phyloP scores from a whole-genome alignment of 1,139 yeast genomes.

The Sugiyamaella novakii region DNA sequence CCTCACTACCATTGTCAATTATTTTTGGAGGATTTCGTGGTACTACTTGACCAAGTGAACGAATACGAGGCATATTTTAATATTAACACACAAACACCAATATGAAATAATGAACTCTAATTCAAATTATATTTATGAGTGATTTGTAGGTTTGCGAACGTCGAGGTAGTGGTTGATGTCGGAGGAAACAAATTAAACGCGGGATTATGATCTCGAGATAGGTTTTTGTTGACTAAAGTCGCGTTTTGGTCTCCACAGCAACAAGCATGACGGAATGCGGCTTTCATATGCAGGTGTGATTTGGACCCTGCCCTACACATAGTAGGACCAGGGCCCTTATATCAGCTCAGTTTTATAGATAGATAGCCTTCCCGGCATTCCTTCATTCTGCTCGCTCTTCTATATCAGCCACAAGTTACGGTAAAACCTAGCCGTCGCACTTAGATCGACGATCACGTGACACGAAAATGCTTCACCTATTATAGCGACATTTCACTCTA shows the following conservation, averaged over 20 bases:
- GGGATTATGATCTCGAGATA: neutral
- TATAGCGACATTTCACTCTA: too few species aligned
- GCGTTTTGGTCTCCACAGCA: conserved; percentile 13
- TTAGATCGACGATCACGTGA: too few species aligned
- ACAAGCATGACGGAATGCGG: neutral
- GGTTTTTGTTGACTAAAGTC: conserved; percentile 8
- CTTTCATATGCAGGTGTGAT: neutral
- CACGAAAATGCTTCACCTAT: neutral
- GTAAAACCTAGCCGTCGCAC: too few species aligned
- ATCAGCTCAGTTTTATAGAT: too few species aligned
- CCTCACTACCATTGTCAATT: conserved; percentile 11
- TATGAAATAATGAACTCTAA: too few species aligned
- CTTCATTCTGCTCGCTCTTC: too few species aligned
- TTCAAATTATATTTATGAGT: too few species aligned
- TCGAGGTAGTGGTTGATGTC: neutral
- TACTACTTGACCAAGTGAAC: conserved; percentile 4
- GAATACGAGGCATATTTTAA: conserved; percentile 5
- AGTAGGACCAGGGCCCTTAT: too few species aligned
- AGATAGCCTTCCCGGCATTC: too few species aligned
- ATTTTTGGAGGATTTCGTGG: conserved; percentile 8
- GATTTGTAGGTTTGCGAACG: too few species aligned
- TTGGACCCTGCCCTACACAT: conserved; percentile 5
- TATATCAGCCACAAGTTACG: too few species aligned
- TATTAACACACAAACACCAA: too few species aligned
- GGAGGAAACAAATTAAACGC: neutral